Conservation (phyloP, 352 stramenopile genomes). For the Phytophthora kernoviae region DNA sequence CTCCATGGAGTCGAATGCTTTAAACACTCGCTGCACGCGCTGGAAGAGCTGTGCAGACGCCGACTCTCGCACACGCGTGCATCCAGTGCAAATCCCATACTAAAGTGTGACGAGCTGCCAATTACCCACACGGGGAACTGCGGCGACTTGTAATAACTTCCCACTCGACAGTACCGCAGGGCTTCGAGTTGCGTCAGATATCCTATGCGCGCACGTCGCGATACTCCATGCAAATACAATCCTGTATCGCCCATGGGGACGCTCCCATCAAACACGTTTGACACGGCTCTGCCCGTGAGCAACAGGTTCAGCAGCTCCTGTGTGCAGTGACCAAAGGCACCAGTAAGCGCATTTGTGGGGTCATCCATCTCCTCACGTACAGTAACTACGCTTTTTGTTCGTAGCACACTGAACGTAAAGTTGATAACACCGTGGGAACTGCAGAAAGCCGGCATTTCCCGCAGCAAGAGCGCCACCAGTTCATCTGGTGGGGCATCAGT, state of each 20-base stretch:
- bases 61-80: slow-evolving; percentile 59
- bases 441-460: slow-evolving; percentile 35
- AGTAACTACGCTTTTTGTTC: slow-evolving; percentile 49
- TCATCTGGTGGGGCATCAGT: slow-evolving; percentile 5
- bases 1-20: slow-evolving; percentile 86
- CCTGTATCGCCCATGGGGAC: slow-evolving; percentile 81
- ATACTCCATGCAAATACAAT: slow-evolving; percentile 71
- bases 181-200: slow-evolving; percentile 92
- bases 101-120: slow-evolving; percentile 91
- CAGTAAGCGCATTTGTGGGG: slow-evolving; percentile 54
- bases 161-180: slow-evolving; percentile 91
- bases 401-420: slow-evolving; percentile 74
- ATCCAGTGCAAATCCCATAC: slow-evolving; percentile 84
- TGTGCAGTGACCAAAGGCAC: slow-evolving; percentile 77
- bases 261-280: slow-evolving; percentile 85
- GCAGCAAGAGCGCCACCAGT: slow-evolving; percentile 21
- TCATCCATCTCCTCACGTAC: slow-evolving; percentile 83
- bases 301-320: slow-evolving; percentile 90
- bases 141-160: slow-evolving; percentile 91
- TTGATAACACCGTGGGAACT: slow-evolving; percentile 62
- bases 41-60: slow-evolving; percentile 81
- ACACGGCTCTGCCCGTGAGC: slow-evolving; percentile 75
- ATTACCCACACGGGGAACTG: slow-evolving; percentile 91
- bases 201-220: slow-evolving; percentile 57
- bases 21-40: slow-evolving; percentile 89